These are phyloP conservation scores for Raphanus raphanistrum DNA, from an alignment of 345 rosid species.

Conservation along the genomic window DNA sequence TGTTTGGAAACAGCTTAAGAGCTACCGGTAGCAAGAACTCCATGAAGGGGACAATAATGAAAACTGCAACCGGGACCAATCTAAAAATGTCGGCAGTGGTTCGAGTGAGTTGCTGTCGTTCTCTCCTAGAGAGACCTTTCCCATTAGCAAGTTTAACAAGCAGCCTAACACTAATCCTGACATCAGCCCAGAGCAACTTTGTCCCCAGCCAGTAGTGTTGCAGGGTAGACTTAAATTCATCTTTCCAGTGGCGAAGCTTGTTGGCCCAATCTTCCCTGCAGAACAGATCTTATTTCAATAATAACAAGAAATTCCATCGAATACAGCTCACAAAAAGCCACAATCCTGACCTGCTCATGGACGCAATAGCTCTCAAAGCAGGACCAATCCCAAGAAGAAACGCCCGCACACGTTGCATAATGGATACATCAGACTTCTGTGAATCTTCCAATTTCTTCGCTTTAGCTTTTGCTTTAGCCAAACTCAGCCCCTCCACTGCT, in stretches of 20 bases:
- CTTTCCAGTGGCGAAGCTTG: slow-evolving; percentile 82
- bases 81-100: slow-evolving; percentile 87
- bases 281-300: slow-evolving; percentile 22
- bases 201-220: slow-evolving; percentile 95
- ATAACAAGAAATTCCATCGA: background rate
- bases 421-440: slow-evolving; percentile 51
- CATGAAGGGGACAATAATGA: slow-evolving; percentile 94
- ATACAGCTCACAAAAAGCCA: slow-evolving; percentile 8
- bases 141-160: slow-evolving; percentile 86
- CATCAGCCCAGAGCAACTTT: slow-evolving; percentile 88
- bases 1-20: slow-evolving; percentile 84
- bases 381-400: slow-evolving; percentile 83
- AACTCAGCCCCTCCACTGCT: slow-evolving; percentile 85
- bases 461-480: slow-evolving; percentile 87
- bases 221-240: slow-evolving; percentile 81
- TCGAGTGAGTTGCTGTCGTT: slow-evolving; percentile 75
- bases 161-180: slow-evolving; percentile 81
- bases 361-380: slow-evolving; percentile 84
- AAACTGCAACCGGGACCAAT: slow-evolving; percentile 82
- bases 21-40: slow-evolving; percentile 94
- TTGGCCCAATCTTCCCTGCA: slow-evolving; percentile 95
- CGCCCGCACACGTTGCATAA: slow-evolving; percentile 59
- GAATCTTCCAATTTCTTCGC: slow-evolving; percentile 73
- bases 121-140: slow-evolving; percentile 91
- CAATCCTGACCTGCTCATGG: slow-evolving; percentile 82